These are phyloP conservation scores for Nakazawaea siamensis DNA, from an alignment of 805 yeast species.

Conservation along the genomic window DNA sequence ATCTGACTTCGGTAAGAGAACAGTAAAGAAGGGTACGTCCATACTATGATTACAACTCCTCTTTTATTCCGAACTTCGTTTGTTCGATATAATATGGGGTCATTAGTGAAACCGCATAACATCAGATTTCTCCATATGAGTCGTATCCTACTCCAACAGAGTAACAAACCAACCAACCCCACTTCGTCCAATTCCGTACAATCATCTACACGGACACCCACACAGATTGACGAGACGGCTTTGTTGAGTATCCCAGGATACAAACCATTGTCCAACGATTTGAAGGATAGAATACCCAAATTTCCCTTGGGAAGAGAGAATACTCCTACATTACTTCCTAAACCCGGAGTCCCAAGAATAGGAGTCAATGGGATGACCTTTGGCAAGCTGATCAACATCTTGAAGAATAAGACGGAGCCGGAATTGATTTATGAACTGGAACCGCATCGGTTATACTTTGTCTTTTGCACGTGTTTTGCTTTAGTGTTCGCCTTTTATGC, in stretches of 20 bases:
- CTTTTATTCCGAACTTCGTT: too few species aligned
- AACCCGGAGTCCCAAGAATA: constrained; percentile 73
- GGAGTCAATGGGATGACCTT: constrained; percentile 41
- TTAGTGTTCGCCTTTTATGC: constrained; percentile 65
- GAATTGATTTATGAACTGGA: constrained; percentile 79
- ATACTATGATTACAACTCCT: too few species aligned
- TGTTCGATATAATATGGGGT: too few species aligned
- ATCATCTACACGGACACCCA: neutral
- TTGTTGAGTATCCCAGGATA: constrained; percentile 53
- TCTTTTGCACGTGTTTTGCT: constrained; percentile 61
- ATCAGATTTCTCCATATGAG: too few species aligned
- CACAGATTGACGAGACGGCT: neutral
- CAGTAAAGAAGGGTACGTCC: too few species aligned
- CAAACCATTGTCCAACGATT: constrained; percentile 31
- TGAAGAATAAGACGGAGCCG: constrained; percentile 49
- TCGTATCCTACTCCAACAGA: too few species aligned
- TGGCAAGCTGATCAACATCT: constrained; percentile 50
- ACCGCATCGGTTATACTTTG: constrained; percentile 70
- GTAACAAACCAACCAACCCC: too few species aligned
- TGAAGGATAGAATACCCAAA: constrained; percentile 54
- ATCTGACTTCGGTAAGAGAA: too few species aligned
- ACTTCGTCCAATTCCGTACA: too few species aligned
- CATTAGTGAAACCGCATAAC: too few species aligned
- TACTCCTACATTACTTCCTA: constrained; percentile 60
- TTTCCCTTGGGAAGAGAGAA: constrained; percentile 59